Base-by-base conservation (phyloP, 2,329 filamentous ascomycete species). In the Berkeleyomyces rouxiae region DNA sequence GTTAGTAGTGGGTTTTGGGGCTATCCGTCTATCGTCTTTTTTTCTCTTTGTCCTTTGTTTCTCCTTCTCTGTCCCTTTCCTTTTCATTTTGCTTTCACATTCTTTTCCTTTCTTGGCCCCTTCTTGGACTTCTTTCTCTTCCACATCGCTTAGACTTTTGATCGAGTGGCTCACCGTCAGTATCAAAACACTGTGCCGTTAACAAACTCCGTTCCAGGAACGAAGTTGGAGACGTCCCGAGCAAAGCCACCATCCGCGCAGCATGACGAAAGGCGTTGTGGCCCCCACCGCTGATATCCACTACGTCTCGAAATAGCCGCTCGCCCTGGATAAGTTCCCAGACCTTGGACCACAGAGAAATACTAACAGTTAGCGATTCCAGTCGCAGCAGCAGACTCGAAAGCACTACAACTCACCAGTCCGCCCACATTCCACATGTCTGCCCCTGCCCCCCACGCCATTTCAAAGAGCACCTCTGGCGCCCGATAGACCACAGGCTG, bases 401-500 rank as follows among this genome's bases (percentile, higher is more conserved):
- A 37, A 11, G 16, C 3, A 16, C n/a, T 9, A 6, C 5, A 58
- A 59, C 61, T 63, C 43, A 59, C 61, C 37, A 64, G 44, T 10
- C 53, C 63, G 7, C 59, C 55, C 7, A 64, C 39, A 44, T 64
- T 64, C 63, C 63, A 64, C n/a, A 64, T 59, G 47, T 64, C 63
- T 40, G 59, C 63, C 46, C 59, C 59, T 9, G 36, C 46, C n/a
- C 63, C 63, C 63, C 63, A 64, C 4, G 59, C 53, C 63, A 61
- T 61, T 11, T 55, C 63, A 53, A 64, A 64, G 5, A 64, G 3
- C 31, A 64, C 63, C 46, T 64, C 63, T 3, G 63, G 63, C 33
- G 63, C 53, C 9, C 63, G 33, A 44, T 61, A 64, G 11, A 64
- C 59, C 16, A 64, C 44, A 10, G 63, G 63, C 53, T 64, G 63